These are phyloP conservation scores for Phytophthora multivora DNA, from an alignment of 352 stramenopile genomes.

Conservation along the genomic window DNA sequence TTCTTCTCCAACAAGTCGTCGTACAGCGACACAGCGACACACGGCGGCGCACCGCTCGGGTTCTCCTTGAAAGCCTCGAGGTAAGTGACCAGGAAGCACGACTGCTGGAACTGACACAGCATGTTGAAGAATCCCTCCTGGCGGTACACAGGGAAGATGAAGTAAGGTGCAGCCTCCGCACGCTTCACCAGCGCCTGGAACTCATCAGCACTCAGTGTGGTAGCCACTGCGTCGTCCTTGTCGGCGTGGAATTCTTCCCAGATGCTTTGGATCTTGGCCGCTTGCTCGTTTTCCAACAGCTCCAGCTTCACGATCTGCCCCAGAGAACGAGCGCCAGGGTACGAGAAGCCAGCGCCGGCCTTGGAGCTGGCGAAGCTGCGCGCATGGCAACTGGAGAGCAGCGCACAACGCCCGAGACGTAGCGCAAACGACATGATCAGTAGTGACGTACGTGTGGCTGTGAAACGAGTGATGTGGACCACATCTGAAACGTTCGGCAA, in stretches of 20 bases:
- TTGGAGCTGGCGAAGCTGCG: constrained; percentile 22
- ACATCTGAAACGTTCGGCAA: too few species aligned
- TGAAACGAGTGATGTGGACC: neutral
- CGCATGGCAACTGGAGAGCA: constrained; percentile 10
- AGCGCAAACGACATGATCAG: constrained; percentile 15
- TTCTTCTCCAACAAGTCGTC: constrained; percentile 79
- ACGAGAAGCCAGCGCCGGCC: constrained; percentile 69
- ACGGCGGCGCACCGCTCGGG: constrained; percentile 71
- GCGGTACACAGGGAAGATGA: constrained; percentile 85
- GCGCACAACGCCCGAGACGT: constrained; percentile 11
- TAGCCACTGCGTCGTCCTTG: constrained; percentile 77
- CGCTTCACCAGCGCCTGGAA: constrained; percentile 59
- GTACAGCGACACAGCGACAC: constrained; percentile 82
- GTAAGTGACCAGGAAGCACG: constrained; percentile 87
- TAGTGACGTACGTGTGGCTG: constrained; percentile 10
- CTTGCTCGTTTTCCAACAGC: constrained; percentile 71
- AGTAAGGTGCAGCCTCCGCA: constrained; percentile 64
- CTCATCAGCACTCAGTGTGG: constrained; percentile 39
- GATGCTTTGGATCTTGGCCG: constrained; percentile 63
- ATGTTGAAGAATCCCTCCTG: constrained; percentile 90
- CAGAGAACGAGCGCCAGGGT: constrained; percentile 75
- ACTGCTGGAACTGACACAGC: constrained; percentile 90
- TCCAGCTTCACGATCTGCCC: constrained; percentile 88
- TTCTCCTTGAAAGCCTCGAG: constrained; percentile 90
- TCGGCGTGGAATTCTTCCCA: constrained; percentile 82